Base-by-base conservation (phyloP, 2,329 filamentous ascomycete species). In the Cyphellophora attinorum region DNA sequence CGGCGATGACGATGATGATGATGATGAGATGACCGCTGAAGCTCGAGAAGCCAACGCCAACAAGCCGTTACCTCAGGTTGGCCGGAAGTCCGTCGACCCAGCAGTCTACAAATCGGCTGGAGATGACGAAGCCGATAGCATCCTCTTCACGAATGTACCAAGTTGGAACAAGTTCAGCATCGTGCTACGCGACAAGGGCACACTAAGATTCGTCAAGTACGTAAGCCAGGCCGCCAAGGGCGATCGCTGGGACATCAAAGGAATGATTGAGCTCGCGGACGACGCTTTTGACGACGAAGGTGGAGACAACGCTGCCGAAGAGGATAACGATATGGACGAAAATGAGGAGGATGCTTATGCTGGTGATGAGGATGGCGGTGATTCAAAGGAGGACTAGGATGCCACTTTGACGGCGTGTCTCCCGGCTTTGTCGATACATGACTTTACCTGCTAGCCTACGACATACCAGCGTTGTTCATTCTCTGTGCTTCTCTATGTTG, bases 181-280 rank as follows among this genome's bases (percentile, higher is more conserved):
- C 46, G 91, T 96, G 19, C 65, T 96, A 47, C 74, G 91, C 38
- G 91, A 98, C 55, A 77, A 75, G 47, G 88, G 85, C 11, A 81
- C 82, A 11, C 67, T 98, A 53, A 80, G 85, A 56, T 98, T 98
- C 55, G 86, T 96, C 52, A 98, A 96, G 67, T 98, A 96, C 57
- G 81, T 98, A 14, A 93, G 82, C 59, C 70, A 70, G 40, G 74
- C 71, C 33, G 91, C 91, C 5, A 75, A 75, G 52, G 91, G 91
- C 1, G 91, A 96, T 60, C 72, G 91, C 28, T 96, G 88, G 85
- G 91, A 98, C 61, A 69, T 96, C 32, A 80, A 76, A 30, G 91
- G 78, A 1, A 76, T 77, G 19, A 85, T 83, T 56, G 84, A 48
- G 35, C 29, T 48, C 12, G 37, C 30, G 6, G 37, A 41, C 13